These are phyloP conservation scores for Rubroboletus satanas DNA, from an alignment of 768 basidiomycete genomes.

Conservation along the genomic window DNA sequence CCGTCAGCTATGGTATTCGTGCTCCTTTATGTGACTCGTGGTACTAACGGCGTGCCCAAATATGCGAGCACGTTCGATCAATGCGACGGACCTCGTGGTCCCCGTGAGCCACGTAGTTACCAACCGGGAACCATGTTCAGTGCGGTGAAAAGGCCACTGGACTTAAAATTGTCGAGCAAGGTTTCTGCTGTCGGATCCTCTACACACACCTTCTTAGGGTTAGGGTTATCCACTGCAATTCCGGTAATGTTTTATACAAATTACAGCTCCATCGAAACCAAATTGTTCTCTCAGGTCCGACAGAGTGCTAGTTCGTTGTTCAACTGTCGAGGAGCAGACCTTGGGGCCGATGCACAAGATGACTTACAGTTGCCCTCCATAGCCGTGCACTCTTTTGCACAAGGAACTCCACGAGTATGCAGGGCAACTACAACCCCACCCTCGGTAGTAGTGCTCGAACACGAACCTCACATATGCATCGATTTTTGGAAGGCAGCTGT, in stretches of 20 bases:
- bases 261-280: no score
- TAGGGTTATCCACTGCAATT: no score
- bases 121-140: not conserved
- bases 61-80: not conserved
- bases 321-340: not conserved
- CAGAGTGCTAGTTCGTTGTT: not conserved
- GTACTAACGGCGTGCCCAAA: not conserved
- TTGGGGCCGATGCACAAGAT: not conserved
- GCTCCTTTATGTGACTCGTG: not conserved
- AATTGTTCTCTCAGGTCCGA: no score
- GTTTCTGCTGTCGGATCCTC: not conserved
- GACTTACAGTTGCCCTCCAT: not conserved
- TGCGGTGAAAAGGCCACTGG: not conserved
- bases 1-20: not conserved
- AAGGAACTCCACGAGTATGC: not conserved
- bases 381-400: not conserved
- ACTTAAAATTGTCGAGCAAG: not conserved
- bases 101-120: not conserved
- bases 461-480: not conserved
- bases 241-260: not conserved
- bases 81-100: not conserved
- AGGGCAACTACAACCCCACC: not conserved
- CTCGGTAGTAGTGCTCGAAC: not conserved
- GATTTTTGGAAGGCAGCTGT: not conserved
- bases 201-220: no score